These are phyloP conservation scores for Colletotrichum godetiae DNA, from an alignment of 2,329 filamentous ascomycete species.

Conservation along the genomic window DNA sequence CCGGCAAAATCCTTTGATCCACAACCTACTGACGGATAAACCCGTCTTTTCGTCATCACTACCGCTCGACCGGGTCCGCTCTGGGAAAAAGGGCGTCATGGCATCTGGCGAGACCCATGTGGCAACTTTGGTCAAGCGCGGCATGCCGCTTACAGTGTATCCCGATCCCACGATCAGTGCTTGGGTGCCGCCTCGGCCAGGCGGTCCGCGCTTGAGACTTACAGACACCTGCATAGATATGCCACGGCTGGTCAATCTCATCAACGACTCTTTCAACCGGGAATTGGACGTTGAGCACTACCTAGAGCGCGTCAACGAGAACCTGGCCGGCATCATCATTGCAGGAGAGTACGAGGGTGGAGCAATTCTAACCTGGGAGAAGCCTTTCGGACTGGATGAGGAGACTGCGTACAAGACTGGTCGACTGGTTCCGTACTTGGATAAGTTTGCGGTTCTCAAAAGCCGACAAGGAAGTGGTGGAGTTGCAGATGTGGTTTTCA, in stretches of 20 bases:
- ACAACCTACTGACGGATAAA: conserved; percentile 96
- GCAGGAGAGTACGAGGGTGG: conserved; percentile 97
- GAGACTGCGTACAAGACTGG: conserved; percentile 64
- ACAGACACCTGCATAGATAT: conserved; percentile 87
- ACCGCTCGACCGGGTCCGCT: conserved; percentile 74
- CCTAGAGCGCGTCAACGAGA: conserved; percentile 80
- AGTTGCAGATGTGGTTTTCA: conserved; percentile 96
- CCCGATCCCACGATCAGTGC: conserved; percentile 73
- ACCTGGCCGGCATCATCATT: conserved; percentile 91
- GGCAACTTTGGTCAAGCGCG: conserved; percentile 89
- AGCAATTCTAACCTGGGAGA: conserved; percentile 95
- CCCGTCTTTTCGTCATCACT: conserved; percentile 92
- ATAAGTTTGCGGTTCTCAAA: conserved; percentile 96
- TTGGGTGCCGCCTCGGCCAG: conserved; percentile 76
- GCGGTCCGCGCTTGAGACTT: conserved; percentile 72
- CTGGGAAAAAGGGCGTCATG: conserved; percentile 34
- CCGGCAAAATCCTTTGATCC: conserved; percentile 85
- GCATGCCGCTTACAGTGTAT: conserved; percentile 88
- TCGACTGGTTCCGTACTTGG: conserved; percentile 88
- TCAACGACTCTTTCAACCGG: conserved; percentile 92
- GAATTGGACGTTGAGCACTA: conserved; percentile 88
- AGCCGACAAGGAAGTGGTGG: conserved; percentile 90
- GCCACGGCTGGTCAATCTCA: conserved; percentile 83
- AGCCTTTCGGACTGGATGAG: conserved; percentile 69
- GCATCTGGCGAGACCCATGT: conserved; percentile 42